Evolutionary conservation across 2,329 filamentous ascomycete species (phyloP).

Genomic region (Calonectria hongkongensis): DNA sequence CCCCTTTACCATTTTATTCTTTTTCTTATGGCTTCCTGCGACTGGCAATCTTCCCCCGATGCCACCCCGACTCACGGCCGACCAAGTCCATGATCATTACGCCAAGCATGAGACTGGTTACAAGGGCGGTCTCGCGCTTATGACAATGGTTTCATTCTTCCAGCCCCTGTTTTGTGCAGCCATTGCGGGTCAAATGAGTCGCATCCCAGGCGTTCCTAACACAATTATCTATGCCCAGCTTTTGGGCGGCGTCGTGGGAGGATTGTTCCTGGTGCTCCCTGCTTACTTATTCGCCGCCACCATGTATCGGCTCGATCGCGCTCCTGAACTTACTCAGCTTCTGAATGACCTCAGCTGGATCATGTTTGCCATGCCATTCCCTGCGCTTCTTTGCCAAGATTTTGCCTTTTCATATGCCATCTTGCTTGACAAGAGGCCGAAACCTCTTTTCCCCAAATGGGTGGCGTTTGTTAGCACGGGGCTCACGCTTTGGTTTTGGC

Average conservation of each 20-base stretch:
- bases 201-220: conserved; percentile 3
- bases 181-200: conserved; percentile 6
- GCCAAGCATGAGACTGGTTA: conserved; percentile 7
- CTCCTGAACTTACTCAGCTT: conserved; percentile 10
- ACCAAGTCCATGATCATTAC: neutral
- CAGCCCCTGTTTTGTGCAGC: conserved; percentile 6
- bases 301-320: conserved; percentile 3
- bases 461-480: neutral
- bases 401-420: conserved; percentile 22
- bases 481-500: conserved; percentile 21
- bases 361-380: conserved; percentile 19
- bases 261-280: conserved; percentile 1
- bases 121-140: conserved; percentile 6
- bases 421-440: conserved; percentile 4
- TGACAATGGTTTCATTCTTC: conserved; percentile 18
- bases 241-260: conserved; percentile 5
- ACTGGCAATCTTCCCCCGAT: conserved; percentile 10
- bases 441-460: conserved; percentile 10
- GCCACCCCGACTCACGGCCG: neutral
- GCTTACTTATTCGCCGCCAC: conserved; percentile 23
- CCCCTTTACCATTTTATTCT: conserved; percentile 12
- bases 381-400: conserved; percentile 4
- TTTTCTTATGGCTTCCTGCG: conserved; percentile 11
- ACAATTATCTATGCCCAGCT: conserved; percentile 10
- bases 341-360: conserved; percentile 20